Base-by-base conservation (phyloP, 2,329 filamentous ascomycete species). In the Aureobasidium sp. region DNA sequence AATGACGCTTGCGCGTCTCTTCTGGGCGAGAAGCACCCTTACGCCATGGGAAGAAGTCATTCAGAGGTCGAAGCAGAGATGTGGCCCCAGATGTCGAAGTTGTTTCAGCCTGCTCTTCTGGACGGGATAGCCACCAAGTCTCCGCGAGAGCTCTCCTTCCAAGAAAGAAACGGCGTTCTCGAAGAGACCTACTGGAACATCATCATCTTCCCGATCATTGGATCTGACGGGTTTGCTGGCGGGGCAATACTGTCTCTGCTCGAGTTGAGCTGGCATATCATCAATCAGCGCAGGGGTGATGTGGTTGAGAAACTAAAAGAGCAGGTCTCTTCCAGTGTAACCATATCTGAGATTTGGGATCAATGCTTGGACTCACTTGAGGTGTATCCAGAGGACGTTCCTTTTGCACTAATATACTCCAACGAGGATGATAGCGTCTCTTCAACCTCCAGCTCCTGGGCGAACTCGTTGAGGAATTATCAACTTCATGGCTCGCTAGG, bases 1-100 rank as follows among this genome's bases (percentile, higher is more conserved):
- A 75, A 75, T 32, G 70, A 73, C 44, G 62, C 68, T 0, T 73
- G 72, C 30, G 66, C 71, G 7, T 64, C 69, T 29, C 58, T 74
- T 3, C 64, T 74, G 11, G 69, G 69, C 4, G 45, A 60, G 1
- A 66, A 72, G 16, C 72, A 74, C 30, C 65, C 64, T 11, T 30
- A 41, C 4, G 59, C 64, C 4, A 55, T 65, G 37, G 64, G 64
- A 25, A 60, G 34, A 32, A 71, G 68, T 48, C 59, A 27, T 9
- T 34, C 53, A 10, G 59, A 62, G n/a, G 47, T 62, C 21, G 62
- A 59, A 29, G 45, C 42, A 30, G 62, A 66, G 45, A 55, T 62
- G 14, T 64, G 61, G 64, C 59, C 61, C 2, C 36, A 54, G 16
- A 49, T 63, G 29, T 37, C 49, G 25, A 42, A 30, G 8, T 45